These are phyloP conservation scores for Colletotrichum musae DNA, from an alignment of 2,329 filamentous ascomycete genomes.

Conservation along the genomic window DNA sequence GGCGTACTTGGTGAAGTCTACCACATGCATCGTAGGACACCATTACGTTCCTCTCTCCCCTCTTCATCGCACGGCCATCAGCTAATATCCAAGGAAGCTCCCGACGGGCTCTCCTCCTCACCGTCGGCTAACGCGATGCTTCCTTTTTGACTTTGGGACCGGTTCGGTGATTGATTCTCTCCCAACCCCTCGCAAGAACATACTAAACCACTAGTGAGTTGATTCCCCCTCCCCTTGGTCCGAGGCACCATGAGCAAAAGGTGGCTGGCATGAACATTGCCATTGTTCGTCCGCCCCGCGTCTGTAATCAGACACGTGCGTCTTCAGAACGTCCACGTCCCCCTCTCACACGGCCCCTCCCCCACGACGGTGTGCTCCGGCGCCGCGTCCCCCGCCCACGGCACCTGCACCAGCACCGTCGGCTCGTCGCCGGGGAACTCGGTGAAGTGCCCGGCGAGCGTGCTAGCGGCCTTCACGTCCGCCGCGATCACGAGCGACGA, in stretches of 20 bases:
- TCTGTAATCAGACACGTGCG: too few relatives aligned
- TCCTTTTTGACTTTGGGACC: slow-evolving; percentile 5
- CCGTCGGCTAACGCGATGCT: slow-evolving; percentile 19
- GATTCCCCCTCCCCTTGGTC: slow-evolving; percentile 3
- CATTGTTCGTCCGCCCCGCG: neutral
- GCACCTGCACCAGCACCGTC: slow-evolving; percentile 51
- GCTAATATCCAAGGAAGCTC: neutral
- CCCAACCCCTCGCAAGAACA: neutral
- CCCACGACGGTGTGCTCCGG: slow-evolving; percentile 49
- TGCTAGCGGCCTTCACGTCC: slow-evolving; percentile 47
- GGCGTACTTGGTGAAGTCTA: neutral
- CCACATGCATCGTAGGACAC: slow-evolving; percentile 8
- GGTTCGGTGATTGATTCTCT: neutral
- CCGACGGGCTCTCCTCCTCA: neutral
- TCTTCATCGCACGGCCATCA: slow-evolving; percentile 9
- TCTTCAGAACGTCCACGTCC: slow-evolving; percentile 26
- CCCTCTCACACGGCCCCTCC: slow-evolving; percentile 47
- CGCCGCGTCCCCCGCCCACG: slow-evolving; percentile 45
- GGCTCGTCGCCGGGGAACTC: slow-evolving; percentile 53
- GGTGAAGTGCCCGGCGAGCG: slow-evolving; percentile 49
- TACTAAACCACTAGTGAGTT: neutral
- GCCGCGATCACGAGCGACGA: slow-evolving; percentile 51
- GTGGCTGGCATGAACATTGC: neutral
- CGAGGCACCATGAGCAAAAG: slow-evolving; percentile 10
- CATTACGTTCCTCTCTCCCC: slow-evolving; percentile 18